Conservation (phyloP, 495 filamentous ascomycete genomes). For the Massariosphaeria phaeospora region DNA sequence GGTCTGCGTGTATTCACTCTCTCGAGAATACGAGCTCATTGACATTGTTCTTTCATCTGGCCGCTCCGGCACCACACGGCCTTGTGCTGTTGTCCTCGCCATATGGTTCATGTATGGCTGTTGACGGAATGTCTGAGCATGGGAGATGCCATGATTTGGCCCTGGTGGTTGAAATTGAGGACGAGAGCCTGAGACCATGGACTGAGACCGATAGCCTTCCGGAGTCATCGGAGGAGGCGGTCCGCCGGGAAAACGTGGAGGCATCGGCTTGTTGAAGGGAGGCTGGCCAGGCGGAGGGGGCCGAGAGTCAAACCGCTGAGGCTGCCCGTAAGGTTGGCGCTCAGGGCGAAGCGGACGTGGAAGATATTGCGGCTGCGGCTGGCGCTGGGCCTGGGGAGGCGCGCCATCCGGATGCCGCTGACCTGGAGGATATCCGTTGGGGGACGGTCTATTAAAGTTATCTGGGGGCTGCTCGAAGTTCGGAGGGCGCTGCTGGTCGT, state of each 20-base stretch:
- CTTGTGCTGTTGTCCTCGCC: constrained; percentile 80
- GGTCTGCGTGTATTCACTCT: constrained; percentile 76
- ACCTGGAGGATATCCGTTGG: constrained; percentile 54
- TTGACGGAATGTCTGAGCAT: constrained; percentile 70
- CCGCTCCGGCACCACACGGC: constrained; percentile 82
- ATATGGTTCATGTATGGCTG: constrained; percentile 59
- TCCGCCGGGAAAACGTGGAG: constrained; percentile 49
- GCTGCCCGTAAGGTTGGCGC: constrained; percentile 59
- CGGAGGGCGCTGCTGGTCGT: constrained; percentile 43
- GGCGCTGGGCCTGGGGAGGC: constrained; percentile 43
- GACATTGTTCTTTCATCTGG: constrained; percentile 95
- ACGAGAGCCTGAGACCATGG: constrained; percentile 71
- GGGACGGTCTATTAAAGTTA: constrained; percentile 36
- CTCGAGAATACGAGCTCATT: constrained; percentile 76
- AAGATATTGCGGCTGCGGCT: constrained; percentile 58
- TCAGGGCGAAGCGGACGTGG: constrained; percentile 58
- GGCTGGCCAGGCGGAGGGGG: constrained; percentile 52
- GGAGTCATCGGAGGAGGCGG: constrained; percentile 65
- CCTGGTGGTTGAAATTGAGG: constrained; percentile 51
- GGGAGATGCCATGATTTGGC: constrained; percentile 57
- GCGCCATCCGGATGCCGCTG: constrained; percentile 41
- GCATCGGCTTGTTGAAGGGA: constrained; percentile 49
- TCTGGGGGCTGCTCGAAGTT: constrained; percentile 38
- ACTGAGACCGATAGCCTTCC: constrained; percentile 82
- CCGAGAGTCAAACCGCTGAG: constrained; percentile 66